These are phyloP conservation scores for Achaetomiella virescens DNA, from an alignment of 495 filamentous ascomycete genomes.

Conservation along the genomic window DNA sequence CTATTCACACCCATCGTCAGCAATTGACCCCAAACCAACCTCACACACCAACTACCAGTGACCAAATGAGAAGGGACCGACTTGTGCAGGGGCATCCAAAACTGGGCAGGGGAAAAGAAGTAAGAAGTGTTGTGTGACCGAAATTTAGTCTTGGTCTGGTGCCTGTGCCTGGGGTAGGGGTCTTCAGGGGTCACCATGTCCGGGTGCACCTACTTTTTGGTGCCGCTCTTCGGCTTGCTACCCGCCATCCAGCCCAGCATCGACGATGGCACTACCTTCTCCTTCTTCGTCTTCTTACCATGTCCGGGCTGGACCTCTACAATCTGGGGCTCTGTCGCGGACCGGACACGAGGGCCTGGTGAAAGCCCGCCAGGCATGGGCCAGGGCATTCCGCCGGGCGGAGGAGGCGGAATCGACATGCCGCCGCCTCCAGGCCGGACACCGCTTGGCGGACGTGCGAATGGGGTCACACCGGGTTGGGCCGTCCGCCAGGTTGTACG, in stretches of 20 bases:
- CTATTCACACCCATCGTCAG: background rate
- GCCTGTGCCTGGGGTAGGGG: background rate
- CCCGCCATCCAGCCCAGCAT: slow-evolving; percentile 38
- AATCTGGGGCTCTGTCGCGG: slow-evolving; percentile 8
- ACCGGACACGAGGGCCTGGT: background rate
- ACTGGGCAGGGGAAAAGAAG: background rate
- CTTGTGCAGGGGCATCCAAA: slow-evolving; percentile 3
- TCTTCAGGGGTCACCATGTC: background rate
- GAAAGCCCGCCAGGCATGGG: background rate
- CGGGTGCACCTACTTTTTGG: slow-evolving; percentile 30
- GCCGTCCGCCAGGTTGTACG: background rate
- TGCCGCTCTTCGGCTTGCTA: slow-evolving; percentile 26
- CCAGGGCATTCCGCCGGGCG: slow-evolving; percentile 2
- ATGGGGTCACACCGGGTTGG: background rate
- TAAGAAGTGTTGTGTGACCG: slow-evolving; percentile 2
- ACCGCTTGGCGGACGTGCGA: slow-evolving; percentile 15
- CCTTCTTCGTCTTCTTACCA: slow-evolving; percentile 11
- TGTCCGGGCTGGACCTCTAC: slow-evolving; percentile 13
- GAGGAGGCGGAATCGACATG: slow-evolving; percentile 15
- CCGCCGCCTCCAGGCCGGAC: slow-evolving; percentile 15
- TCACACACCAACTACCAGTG: background rate
- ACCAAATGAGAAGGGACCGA: slow-evolving; percentile 3
- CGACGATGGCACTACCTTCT: background rate
- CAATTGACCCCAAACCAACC: background rate
- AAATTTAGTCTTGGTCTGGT: background rate